Conservation (phyloP, 176 grass and related monocot species). For the Aegilops speltoides region DNA sequence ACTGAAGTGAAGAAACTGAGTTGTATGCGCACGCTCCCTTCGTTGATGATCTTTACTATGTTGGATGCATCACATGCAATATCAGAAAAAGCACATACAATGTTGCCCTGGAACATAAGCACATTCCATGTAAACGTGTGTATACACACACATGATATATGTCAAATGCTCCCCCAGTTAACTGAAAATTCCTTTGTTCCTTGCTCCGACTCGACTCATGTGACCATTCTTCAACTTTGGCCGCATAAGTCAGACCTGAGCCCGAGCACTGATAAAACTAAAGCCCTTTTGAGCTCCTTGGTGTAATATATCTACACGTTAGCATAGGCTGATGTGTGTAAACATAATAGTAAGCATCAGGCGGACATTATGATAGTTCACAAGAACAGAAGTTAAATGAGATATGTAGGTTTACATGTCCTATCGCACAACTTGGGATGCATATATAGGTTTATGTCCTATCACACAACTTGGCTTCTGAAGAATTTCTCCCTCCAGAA, state of each 20-base stretch:
- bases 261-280: background rate
- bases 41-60: too few species aligned
- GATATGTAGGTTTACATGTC: slow-evolving; percentile 32
- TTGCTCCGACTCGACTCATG: slow-evolving; percentile 65
- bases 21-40: too few species aligned
- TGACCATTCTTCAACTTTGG: slow-evolving; percentile 60
- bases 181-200: slow-evolving; percentile 69
- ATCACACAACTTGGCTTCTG: background rate
- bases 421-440: slow-evolving; percentile 26
- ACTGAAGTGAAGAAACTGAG: too few species aligned
- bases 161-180: slow-evolving; percentile 33
- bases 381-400: background rate
- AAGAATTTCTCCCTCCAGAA: slow-evolving; percentile 37
- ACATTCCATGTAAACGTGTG: too few species aligned
- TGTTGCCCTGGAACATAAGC: too few species aligned
- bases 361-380: slow-evolving; percentile 6
- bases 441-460: too few species aligned
- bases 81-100: too few species aligned
- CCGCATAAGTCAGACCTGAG: slow-evolving; percentile 35
- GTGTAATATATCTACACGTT: slow-evolving; percentile 67
- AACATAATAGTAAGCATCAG: slow-evolving; percentile 1
- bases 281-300: slow-evolving; percentile 64
- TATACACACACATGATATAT: too few species aligned
- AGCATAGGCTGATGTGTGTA: slow-evolving; percentile 17
- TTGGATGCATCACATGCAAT: too few species aligned